Base-by-base conservation (phyloP, 148 eudicot species). In the Silene latifolia region DNA sequence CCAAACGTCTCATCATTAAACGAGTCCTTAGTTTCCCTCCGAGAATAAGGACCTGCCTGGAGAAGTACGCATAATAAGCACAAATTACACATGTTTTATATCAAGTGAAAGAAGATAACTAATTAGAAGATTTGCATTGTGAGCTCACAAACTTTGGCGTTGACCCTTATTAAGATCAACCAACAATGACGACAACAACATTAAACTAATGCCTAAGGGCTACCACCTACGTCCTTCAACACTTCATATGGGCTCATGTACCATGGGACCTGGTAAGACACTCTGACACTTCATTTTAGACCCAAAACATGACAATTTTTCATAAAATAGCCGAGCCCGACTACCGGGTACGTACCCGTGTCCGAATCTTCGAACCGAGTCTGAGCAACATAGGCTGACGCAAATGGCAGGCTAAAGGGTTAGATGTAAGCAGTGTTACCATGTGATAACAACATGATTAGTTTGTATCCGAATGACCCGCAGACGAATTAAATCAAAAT, bases 1-100 rank as follows among this genome's bases (percentile, higher is more conserved):
- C 99, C 99, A 90, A 96, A 96, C 32, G 99, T 96, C 82, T 96
- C 99, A 82, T 96, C 99, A 81, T 96, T 90, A 63, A 67, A 82
- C 8, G 90, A 81, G 79, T 95, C 99, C 56, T 79, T 83, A 62
- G 87, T 77, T 78, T 90, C 97, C 83, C 86, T 90, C 29, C 93
- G 83, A 46, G 85, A 71, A 79, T 82, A 83, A 70, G 98, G 98
- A 53, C 63, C 84, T 17, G 97, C 99, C 99, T 96, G 87, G 53
- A 85, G 71, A 76, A 74, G 21, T 48, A n/a, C 2, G 24, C 51
- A 8, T 17, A 54, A 46, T 51, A 17, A 56, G 25, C 61, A 59
- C 44, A 62, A 0, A 25, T 60, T 47, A 48, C 29, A 25, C 2
- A 48, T 46, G 23, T 20, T 47, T 17, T 29, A 72, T 46, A 11